Evolutionary conservation across 75 land plant genomes (phyloP), one percentile per base, ranked within the genome.

Genomic region (Selaginella tamariscina): DNA sequence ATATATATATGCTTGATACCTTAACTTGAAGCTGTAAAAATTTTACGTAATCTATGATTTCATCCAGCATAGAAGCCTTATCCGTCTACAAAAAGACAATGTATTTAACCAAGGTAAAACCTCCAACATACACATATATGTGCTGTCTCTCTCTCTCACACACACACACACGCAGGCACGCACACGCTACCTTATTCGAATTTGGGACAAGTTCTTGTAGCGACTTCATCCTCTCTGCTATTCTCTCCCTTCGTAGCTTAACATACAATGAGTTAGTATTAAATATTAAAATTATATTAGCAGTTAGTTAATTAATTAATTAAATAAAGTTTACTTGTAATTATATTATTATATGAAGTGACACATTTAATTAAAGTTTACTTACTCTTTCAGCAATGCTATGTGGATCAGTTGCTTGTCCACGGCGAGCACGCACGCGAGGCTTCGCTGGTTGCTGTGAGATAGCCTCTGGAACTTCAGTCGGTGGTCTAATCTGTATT

Each of bases 21-120:
- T 88, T 88, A 78, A 88, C 92, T 88, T 88, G 92, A 63, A 88
- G 84, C 69, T 88, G 92, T 54, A 88, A 78, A 78, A 88, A 88
- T 39, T 86, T 88, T 31, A 88, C 92, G 69, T 88, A 88, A 32
- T 83, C 86, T 65, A 88, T 88, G 74, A 88, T 88, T 75, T 88
- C 92, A 71, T 88, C 92, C 32, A 88, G 81, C 92, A 88, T 88
- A 32, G 92, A 88, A 11, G 92, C 92, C 75, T 88, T 88, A 79
- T 88, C 92, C 56, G 92, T 88, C 92, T 88, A 81, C 65, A 59
- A 23, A 59, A 5, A 27, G 23, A 5, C 23, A 5, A 59, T 2
- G 26, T 9, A 27, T 32, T 60, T 71, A 15, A 62, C 0, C 0
- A n/a, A n/a, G n/a, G n/a, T n/a, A n/a, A n/a, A n/a, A n/a, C n/a